A percentile compares a stretch with the other conserved stretches of the same genome.
Evolutionary conservation across 305 asterid species (phyloP).

Genomic region (Coffea humblotiana): DNA sequence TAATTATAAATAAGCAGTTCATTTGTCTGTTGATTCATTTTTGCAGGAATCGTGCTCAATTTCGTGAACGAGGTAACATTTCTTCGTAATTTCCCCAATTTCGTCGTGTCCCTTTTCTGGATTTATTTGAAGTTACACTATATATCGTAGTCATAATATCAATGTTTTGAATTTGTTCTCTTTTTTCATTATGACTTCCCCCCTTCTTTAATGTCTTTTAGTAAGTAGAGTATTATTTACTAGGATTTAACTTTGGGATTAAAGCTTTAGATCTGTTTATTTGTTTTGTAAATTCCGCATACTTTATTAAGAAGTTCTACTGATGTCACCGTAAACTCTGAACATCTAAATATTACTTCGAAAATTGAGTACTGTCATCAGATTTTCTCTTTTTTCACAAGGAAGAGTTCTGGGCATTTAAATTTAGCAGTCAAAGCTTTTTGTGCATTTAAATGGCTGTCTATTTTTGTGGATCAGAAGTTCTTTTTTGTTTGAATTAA

Average conservation of each 20-base stretch:
- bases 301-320: background rate
- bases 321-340: background rate
- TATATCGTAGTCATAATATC: background rate
- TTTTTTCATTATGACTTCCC: background rate
- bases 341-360: background rate
- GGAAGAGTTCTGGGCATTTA: background rate
- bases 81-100: background rate
- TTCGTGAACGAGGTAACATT: conserved; percentile 79
- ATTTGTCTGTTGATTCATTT: conserved; percentile 8
- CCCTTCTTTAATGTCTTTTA: background rate
- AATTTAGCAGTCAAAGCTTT: background rate
- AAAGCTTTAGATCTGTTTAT: background rate
- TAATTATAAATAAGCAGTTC: background rate
- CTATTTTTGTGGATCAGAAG: background rate
- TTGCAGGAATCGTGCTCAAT: conserved; percentile 89
- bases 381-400: background rate
- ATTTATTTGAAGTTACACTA: background rate
- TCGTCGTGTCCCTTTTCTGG: background rate
- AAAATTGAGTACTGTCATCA: background rate
- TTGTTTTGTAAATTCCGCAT: background rate
- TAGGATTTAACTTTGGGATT: background rate
- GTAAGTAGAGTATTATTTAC: background rate
- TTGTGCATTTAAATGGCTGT: background rate
- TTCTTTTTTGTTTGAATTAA: background rate
- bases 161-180: background rate